These are phyloP conservation scores for Capillidium heterosporum DNA, from an alignment of 371 early-diverging fungal genomes.

Conservation along the genomic window DNA sequence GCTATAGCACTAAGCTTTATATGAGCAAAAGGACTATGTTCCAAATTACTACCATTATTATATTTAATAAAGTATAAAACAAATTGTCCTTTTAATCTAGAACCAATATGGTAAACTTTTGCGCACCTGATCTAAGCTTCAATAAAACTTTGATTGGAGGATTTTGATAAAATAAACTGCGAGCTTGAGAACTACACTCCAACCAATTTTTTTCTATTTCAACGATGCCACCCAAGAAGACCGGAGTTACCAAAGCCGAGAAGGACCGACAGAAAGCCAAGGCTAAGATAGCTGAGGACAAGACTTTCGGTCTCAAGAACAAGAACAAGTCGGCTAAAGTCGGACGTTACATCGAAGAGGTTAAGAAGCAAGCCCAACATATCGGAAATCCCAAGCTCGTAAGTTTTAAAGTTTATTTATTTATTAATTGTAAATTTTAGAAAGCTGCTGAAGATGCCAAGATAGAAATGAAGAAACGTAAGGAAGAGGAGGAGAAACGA, in stretches of 20 bases:
- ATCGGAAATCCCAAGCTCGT: slow-evolving; percentile 41
- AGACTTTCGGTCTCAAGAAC: slow-evolving; percentile 97
- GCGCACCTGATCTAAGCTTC: no score
- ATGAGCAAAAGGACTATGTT: no score
- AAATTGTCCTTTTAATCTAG: no score
- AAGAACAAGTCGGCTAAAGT: slow-evolving; percentile 85
- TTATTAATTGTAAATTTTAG: slow-evolving; percentile 9
- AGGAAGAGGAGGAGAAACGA: slow-evolving; percentile 45
- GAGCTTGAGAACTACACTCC: no score
- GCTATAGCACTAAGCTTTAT: no score
- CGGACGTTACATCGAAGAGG: slow-evolving; percentile 73
- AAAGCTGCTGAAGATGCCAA: slow-evolving; percentile 30
- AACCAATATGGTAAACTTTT: no score
- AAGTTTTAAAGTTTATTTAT: slow-evolving; percentile 1
- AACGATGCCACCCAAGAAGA: slow-evolving; percentile 77
- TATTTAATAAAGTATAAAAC: no score
- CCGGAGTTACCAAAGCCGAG: slow-evolving; percentile 14
- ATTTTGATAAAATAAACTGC: no score
- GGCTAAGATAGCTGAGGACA: slow-evolving; percentile 82
- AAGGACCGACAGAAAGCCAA: slow-evolving; percentile 50
- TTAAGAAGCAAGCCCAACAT: slow-evolving; percentile 56
- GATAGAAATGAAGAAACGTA: slow-evolving; percentile 21
- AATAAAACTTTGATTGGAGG: no score
- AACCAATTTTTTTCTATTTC: no score
- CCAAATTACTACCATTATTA: no score